Conservation (phyloP, 2,329 filamentous ascomycete genomes). For the Neophaeococcomyces aloes region DNA sequence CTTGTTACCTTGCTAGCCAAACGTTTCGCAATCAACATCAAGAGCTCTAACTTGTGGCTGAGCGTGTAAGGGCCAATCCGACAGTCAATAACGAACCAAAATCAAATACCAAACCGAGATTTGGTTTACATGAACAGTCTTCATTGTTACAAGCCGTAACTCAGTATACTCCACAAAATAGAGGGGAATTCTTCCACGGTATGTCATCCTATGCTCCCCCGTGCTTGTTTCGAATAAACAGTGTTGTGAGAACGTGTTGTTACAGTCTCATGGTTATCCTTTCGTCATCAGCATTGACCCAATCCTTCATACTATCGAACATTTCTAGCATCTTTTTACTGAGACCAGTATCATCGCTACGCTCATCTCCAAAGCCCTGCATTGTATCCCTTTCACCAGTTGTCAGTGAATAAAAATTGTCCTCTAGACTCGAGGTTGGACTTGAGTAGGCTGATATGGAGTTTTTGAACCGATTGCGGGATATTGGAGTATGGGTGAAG, state of each 20-base stretch:
- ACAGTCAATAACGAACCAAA: neutral
- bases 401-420: neutral
- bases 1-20: neutral
- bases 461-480: neutral
- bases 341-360: slow-evolving; percentile 24
- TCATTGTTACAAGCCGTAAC: slow-evolving; percentile 6
- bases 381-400: slow-evolving; percentile 31
- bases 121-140: neutral
- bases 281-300: slow-evolving; percentile 26
- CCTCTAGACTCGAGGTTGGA: neutral
- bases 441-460: neutral
- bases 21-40: neutral
- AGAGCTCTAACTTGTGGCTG: slow-evolving; percentile 2
- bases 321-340: slow-evolving; percentile 42
- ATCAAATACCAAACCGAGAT: neutral
- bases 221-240: neutral
- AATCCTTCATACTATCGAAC: slow-evolving; percentile 40
- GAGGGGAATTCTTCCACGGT: neutral
- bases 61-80: slow-evolving; percentile 3
- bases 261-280: neutral
- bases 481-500: neutral
- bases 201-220: neutral
- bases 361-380: slow-evolving; percentile 25
- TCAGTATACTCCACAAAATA: neutral
- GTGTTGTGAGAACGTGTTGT: neutral